Percentiles rank a stretch among this genome's conserved stretches.
These are phyloP conservation scores for Mortierella sp. DNA, from an alignment of 371 early-diverging fungal genomes.

Conservation along the genomic window DNA sequence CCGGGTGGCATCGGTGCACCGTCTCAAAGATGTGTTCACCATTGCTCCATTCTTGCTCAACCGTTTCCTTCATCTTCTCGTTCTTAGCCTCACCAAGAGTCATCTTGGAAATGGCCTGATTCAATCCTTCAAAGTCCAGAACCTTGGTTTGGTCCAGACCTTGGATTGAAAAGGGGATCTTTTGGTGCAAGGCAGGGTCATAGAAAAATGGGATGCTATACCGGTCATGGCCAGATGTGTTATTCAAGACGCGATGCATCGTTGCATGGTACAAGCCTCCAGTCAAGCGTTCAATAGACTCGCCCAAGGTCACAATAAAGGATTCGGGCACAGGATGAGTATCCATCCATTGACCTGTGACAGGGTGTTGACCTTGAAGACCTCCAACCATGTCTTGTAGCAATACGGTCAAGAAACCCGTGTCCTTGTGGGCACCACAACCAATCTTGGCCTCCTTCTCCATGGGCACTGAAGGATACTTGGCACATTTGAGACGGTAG, in stretches of 20 bases:
- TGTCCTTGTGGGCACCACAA: constrained; percentile 52
- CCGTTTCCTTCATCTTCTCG: background rate
- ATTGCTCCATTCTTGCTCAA: constrained; percentile 43
- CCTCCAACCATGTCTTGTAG: constrained; percentile 72
- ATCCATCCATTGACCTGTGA: constrained; percentile 67
- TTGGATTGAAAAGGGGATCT: constrained; percentile 40
- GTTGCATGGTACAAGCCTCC: constrained; percentile 64
- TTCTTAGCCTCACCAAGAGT: constrained; percentile 29
- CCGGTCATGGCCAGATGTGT: constrained; percentile 59
- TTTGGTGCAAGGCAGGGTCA: constrained; percentile 54
- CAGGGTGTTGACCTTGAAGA: constrained; percentile 70
- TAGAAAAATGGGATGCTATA: constrained; percentile 66
- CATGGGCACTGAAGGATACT: constrained; percentile 32
- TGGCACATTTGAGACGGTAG: constrained; percentile 49
- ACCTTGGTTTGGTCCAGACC: background rate
- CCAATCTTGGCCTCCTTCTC: constrained; percentile 33
- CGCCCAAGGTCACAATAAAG: constrained; percentile 75
- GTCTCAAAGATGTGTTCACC: constrained; percentile 46
- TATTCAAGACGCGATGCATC: constrained; percentile 71
- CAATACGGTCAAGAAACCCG: constrained; percentile 67
- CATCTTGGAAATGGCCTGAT: background rate
- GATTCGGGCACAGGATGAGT: constrained; percentile 66
- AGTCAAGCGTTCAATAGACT: constrained; percentile 69
- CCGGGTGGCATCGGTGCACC: constrained; percentile 44
- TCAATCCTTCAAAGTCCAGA: constrained; percentile 50